Evolutionary conservation across 257 asterid species (phyloP).

Genomic region (Solanum piurae): DNA sequence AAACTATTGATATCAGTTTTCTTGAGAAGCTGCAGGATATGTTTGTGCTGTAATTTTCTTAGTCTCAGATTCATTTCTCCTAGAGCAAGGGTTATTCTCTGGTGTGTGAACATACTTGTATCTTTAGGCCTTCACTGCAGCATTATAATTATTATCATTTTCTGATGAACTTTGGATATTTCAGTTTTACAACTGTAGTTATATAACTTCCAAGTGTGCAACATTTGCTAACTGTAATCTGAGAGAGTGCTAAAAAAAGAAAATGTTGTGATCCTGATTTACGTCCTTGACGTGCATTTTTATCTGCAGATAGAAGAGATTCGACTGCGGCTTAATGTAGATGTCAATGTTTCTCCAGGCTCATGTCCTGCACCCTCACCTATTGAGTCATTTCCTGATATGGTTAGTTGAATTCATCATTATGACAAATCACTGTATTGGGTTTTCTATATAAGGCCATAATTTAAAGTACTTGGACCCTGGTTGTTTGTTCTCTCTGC

Average conservation of each 20-base stretch:
- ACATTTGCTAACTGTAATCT: neutral
- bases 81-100: neutral
- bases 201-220: neutral
- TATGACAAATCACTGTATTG: neutral
- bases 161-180: neutral
- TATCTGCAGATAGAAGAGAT: slow-evolving; percentile 63
- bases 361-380: slow-evolving; percentile 65
- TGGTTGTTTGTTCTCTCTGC: slow-evolving; percentile 12
- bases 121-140: neutral
- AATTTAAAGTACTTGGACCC: neutral
- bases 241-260: neutral
- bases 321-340: slow-evolving; percentile 68
- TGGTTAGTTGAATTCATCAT: slow-evolving; percentile 33
- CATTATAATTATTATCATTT: neutral
- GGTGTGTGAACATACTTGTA: neutral
- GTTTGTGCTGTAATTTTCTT: neutral
- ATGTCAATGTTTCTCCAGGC: slow-evolving; percentile 57
- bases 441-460: neutral
- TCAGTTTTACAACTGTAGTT: neutral
- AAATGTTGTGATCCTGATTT: neutral
- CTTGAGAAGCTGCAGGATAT: neutral
- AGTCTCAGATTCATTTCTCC: neutral
- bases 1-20: neutral
- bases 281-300: neutral
- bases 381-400: slow-evolving; percentile 67